Percentiles rank a stretch among this genome's conserved stretches.
Conservation (phyloP, 805 yeast genomes). For the Kuraishia floccosa region DNA sequence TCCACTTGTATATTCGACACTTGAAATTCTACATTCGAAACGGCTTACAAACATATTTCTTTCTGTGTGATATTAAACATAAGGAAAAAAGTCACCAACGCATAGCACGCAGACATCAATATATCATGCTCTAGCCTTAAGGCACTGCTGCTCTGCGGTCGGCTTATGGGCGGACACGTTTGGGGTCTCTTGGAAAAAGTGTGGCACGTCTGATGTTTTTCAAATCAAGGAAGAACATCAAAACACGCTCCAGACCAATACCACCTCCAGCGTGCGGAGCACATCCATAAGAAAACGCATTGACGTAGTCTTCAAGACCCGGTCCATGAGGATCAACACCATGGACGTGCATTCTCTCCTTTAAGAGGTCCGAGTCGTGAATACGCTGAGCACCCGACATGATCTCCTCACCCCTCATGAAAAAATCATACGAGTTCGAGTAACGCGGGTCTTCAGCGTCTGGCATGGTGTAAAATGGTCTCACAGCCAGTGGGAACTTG, state of each 20-base stretch:
- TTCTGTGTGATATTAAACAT: neutral
- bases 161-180: conserved; percentile 70
- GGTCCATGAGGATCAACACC: conserved; percentile 72
- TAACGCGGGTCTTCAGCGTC: conserved; percentile 85
- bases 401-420: conserved; percentile 99
- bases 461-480: conserved; percentile 99
- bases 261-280: conserved; percentile 99
- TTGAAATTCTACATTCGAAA: neutral
- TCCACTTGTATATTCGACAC: neutral
- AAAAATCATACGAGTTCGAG: conserved; percentile 97
- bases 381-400: conserved; percentile 99
- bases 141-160: too few relatives aligned
- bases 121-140: too few relatives aligned
- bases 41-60: neutral
- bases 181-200: conserved; percentile 98
- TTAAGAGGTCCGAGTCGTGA: conserved; percentile 81
- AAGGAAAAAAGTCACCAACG: neutral
- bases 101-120: too few relatives aligned
- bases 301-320: conserved; percentile 84
- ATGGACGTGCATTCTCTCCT: conserved; percentile 71
- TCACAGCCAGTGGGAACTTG: conserved; percentile 91
- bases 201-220: conserved; percentile 98
- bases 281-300: conserved; percentile 90
- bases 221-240: conserved; percentile 95
- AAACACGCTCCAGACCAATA: conserved; percentile 96